Conservation (phyloP, 2,329 filamentous ascomycete species). For the Hypomyces perniciosus region DNA sequence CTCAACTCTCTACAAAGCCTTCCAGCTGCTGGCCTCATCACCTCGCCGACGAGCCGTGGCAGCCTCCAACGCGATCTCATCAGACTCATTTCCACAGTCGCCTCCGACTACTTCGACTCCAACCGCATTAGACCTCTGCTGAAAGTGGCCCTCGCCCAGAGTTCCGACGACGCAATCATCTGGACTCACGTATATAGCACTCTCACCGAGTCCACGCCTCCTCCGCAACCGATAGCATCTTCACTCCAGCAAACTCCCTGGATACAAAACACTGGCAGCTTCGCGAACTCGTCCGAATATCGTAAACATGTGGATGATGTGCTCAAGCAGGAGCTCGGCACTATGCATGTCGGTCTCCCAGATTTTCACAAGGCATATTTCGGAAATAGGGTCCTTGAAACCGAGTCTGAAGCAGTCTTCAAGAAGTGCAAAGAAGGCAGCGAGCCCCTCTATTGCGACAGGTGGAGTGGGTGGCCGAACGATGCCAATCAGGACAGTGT, state of each 20-base stretch:
- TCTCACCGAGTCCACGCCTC: slow-evolving; percentile 18
- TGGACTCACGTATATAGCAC: slow-evolving; percentile 32
- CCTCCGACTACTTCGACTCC: slow-evolving; percentile 16
- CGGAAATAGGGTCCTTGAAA: slow-evolving; percentile 25
- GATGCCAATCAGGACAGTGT: slow-evolving; percentile 29
- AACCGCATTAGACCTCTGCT: slow-evolving; percentile 29
- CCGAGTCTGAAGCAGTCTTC: slow-evolving; percentile 30
- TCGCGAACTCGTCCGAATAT: slow-evolving; percentile 31
- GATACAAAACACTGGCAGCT: slow-evolving; percentile 26
- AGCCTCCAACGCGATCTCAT: slow-evolving; percentile 12
- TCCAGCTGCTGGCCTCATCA: slow-evolving; percentile 2
- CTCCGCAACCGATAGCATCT: slow-evolving; percentile 21
- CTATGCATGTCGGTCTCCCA: slow-evolving; percentile 29
- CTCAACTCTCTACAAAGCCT: slow-evolving; percentile 19
- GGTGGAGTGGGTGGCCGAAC: slow-evolving; percentile 31
- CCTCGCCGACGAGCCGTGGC: slow-evolving; percentile 2
- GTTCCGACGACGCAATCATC: slow-evolving; percentile 25
- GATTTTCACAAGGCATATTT: slow-evolving; percentile 30
- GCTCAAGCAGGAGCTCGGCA: slow-evolving; percentile 23
- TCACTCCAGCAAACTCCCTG: slow-evolving; percentile 26
- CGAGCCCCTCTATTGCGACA: slow-evolving; percentile 25
- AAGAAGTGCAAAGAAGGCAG: slow-evolving; percentile 26
- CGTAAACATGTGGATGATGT: slow-evolving; percentile 24
- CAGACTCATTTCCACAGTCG: slow-evolving; percentile 6
- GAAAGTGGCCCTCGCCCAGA: slow-evolving; percentile 20